phyloP scores from a whole-genome alignment of 192 early-diverging fungal species.

The Dissophora ornata region DNA sequence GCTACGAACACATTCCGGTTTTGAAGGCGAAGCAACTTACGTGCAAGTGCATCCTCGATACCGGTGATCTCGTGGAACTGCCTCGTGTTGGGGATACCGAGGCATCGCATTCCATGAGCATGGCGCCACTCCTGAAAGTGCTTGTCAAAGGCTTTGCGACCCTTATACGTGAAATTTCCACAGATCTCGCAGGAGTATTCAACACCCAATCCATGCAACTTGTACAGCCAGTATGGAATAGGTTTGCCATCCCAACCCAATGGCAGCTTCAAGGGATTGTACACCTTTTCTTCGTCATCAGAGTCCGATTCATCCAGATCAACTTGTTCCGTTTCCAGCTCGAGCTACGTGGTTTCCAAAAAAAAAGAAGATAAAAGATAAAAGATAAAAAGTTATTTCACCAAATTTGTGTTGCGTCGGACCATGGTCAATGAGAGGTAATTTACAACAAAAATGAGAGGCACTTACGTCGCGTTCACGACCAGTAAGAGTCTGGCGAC shows the following conservation, averaged over 20 bases:
- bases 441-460: too few species aligned
- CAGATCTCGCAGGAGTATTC: conserved; percentile 98
- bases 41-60: conserved; percentile 90
- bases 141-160: conserved; percentile 94
- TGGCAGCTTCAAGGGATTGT: conserved; percentile 96
- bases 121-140: conserved; percentile 97
- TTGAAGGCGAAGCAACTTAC: too few species aligned
- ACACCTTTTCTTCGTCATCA: conserved; percentile 90
- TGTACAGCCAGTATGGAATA: conserved; percentile 99
- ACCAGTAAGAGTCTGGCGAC: conserved; percentile 92
- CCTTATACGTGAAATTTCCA: conserved; percentile 94
- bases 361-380: too few species aligned
- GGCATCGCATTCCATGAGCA: conserved; percentile 90
- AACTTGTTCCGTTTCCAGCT: conserved; percentile 76
- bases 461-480: conserved; percentile 78
- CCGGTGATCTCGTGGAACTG: conserved; percentile 92
- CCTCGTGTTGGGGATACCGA: conserved; percentile 91
- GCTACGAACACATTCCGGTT: too few species aligned
- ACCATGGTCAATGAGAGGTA: too few species aligned
- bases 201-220: conserved; percentile 94
- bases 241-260: conserved; percentile 99
- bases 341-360: conserved; percentile 65
- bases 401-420: too few species aligned
- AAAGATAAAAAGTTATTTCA: too few species aligned
- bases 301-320: conserved; percentile 72